These are phyloP conservation scores for Stellera chamaejasme DNA, from an alignment of 345 rosid species.

Conservation along the genomic window DNA sequence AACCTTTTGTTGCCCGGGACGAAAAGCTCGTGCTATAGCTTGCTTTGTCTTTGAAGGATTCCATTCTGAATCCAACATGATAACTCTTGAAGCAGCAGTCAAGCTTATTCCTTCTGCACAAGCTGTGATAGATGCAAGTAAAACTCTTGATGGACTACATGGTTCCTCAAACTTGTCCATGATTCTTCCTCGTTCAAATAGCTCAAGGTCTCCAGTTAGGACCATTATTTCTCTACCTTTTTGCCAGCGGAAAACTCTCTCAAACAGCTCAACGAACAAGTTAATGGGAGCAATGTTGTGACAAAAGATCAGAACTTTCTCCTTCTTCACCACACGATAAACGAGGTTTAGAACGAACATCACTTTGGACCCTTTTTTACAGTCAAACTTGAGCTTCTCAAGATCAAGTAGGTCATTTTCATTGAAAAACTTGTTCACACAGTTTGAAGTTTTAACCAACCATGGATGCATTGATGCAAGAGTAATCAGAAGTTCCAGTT, in stretches of 20 bases:
- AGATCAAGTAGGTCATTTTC: constrained; percentile 36
- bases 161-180: constrained; percentile 84
- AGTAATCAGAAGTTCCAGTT: constrained; percentile 76
- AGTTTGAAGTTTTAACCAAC: constrained; percentile 58
- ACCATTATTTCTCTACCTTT: constrained; percentile 69
- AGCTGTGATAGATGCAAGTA: constrained; percentile 85
- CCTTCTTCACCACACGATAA: constrained; percentile 55
- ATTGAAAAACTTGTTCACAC: constrained; percentile 52
- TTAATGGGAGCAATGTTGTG: constrained; percentile 89
- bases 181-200: constrained; percentile 77
- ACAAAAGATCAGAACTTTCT: constrained; percentile 79
- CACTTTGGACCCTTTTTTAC: constrained; percentile 72
- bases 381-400: constrained; percentile 51
- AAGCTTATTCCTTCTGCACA: constrained; percentile 95
- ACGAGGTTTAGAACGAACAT: constrained; percentile 89
- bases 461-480: constrained; percentile 90
- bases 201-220: constrained; percentile 80
- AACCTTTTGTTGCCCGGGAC: constrained; percentile 88
- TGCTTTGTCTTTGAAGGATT: constrained; percentile 96
- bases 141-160: constrained; percentile 44
- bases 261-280: constrained; percentile 57
- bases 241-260: constrained; percentile 61
- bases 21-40: constrained; percentile 85
- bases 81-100: constrained; percentile 94
- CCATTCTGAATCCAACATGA: constrained; percentile 78